Percentiles rank a stretch among this genome's conserved stretches.
These are phyloP conservation scores for Exophiala dermatitidis DNA, from an alignment of 2,329 filamentous ascomycete species.

Conservation along the genomic window DNA sequence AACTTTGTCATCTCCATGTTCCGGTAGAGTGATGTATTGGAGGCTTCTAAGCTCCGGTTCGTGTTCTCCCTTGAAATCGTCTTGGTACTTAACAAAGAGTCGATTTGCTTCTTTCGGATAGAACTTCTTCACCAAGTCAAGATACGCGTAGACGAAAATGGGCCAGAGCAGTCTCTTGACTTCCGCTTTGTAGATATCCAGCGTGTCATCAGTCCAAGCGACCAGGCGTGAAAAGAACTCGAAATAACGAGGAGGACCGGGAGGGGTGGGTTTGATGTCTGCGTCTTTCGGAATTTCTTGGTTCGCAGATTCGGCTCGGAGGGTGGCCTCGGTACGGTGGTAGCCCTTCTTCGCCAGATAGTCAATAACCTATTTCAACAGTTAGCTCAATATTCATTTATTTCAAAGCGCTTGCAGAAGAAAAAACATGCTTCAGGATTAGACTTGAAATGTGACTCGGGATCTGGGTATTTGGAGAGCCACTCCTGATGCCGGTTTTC, in stretches of 20 bases:
- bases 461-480: too few relatives aligned
- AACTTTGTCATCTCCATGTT: slow-evolving; percentile 70
- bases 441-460: neutral
- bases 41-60: slow-evolving; percentile 71
- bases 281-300: slow-evolving; percentile 60
- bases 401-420: neutral
- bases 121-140: slow-evolving; percentile 67
- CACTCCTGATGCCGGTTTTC: neutral
- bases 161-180: slow-evolving; percentile 85
- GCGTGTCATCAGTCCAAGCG: slow-evolving; percentile 80
- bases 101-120: slow-evolving; percentile 47
- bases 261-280: slow-evolving; percentile 15
- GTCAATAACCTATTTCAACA: slow-evolving; percentile 64
- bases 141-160: slow-evolving; percentile 84
- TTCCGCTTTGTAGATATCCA: slow-evolving; percentile 96
- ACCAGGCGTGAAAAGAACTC: slow-evolving; percentile 66
- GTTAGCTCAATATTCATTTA: slow-evolving; percentile 17
- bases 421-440: neutral
- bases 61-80: slow-evolving; percentile 69
- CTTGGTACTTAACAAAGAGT: slow-evolving; percentile 58
- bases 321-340: slow-evolving; percentile 81
- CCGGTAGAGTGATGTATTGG: slow-evolving; percentile 64
- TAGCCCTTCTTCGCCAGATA: slow-evolving; percentile 96
- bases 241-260: slow-evolving; percentile 65
- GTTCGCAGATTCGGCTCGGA: slow-evolving; percentile 81